Evolutionary conservation across 2,329 filamentous ascomycete species (phyloP), one percentile per base, ranked within the genome.

Genomic region (Colletotrichum eleusines): DNA sequence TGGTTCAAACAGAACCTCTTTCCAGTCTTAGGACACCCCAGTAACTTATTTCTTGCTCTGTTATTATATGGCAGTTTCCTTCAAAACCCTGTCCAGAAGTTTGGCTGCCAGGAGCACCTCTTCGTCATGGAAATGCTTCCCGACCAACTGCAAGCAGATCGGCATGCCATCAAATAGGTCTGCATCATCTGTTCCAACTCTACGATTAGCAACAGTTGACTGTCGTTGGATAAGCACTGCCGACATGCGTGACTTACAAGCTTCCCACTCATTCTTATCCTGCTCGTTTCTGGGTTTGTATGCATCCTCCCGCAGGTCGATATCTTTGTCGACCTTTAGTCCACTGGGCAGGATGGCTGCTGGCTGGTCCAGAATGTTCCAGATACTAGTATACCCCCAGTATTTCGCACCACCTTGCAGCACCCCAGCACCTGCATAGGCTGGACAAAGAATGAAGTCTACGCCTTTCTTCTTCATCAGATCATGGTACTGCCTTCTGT

Each of bases 91-190:
- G 23, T 64, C 66, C 28, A 68, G n/a, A n/a, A 68, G 14, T 5
- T 9, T 44, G 26, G 66, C 38, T 35, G 35, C 66, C 11, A 58
- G 66, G 75, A 71, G 20, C 33, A 71, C 38, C 31, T 64, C 60
- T 20, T 71, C 69, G 2, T 71, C 69, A n/a, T 68, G 44, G n/a
- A 69, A 69, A 26, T 57, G 69, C 23, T 64, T 68, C 4, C 69
- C 69, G 2, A 58, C 54, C 12, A 71, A 18, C 33, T 71, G 69
- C 31, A 71, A 31, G 28, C 64, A 62, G 8, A 69, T 18, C 0
- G 65, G 46, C 16, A 54, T 48, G 12, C 48, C 65, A 11, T 69
- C 53, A 11, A 71, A 69, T 23, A 50, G 18, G 9, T 69, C 59
- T 7, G 69, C 5, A 18, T 71, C 69, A 33, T 69, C 69, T 71